These are phyloP conservation scores for Colletotrichum sp. DNA, from an alignment of 2,329 filamentous ascomycete species.

Conservation along the genomic window DNA sequence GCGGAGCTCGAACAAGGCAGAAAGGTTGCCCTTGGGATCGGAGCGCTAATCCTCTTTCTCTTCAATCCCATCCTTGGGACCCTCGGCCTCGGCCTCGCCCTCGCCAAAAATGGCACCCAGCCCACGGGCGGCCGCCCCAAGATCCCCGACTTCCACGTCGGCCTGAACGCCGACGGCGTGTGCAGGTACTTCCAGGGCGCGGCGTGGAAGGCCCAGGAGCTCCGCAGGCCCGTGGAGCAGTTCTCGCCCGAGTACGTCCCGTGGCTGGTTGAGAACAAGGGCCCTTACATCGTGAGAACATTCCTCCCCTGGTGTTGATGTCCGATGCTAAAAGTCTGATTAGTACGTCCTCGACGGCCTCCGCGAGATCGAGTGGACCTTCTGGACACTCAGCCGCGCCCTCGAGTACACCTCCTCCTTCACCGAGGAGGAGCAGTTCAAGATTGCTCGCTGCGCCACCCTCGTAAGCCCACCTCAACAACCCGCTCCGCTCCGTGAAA, in stretches of 20 bases:
- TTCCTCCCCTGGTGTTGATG: not conserved
- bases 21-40: too few species aligned
- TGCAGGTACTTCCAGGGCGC: conserved; percentile 5
- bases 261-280: conserved; percentile 16
- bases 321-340: not conserved
- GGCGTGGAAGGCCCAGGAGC: conserved; percentile 1
- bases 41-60: too few species aligned
- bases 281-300: conserved; percentile 8
- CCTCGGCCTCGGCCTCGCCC: too few species aligned
- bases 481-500: too few species aligned
- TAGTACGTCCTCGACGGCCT: conserved; percentile 17
- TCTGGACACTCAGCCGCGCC: not conserved
- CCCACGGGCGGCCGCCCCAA: not conserved
- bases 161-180: not conserved
- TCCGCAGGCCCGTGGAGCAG: conserved; percentile 3
- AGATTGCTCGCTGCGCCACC: conserved; percentile 5
- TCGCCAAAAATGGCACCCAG: not conserved
- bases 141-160: not conserved
- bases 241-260: conserved; percentile 14
- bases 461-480: not conserved
- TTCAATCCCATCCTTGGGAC: rapidly evolving
- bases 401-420: not conserved
- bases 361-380: conserved; percentile 10
- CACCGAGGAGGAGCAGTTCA: conserved; percentile 5
- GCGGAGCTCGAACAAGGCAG: not conserved